Evolutionary conservation across 202 grass and related monocot species (phyloP), one percentile per base, ranked within the genome.

Genomic region (Panicum hallii): DNA sequence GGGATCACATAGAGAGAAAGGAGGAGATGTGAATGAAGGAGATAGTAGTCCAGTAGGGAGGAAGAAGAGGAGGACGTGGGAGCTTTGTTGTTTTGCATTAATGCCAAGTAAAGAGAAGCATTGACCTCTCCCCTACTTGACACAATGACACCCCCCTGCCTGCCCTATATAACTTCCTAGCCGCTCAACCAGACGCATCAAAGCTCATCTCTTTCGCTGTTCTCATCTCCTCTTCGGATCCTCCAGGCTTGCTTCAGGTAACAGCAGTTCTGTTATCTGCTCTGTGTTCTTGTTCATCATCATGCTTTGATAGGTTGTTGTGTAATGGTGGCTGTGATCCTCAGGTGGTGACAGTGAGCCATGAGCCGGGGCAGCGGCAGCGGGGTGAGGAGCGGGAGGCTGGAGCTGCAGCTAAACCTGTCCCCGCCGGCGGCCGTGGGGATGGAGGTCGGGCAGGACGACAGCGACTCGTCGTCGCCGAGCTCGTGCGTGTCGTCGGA

Each of bases 321-420:
- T 5, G 14, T 42, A 13, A 50, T 30, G 58, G 53, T 70, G 53
- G 32, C 47, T 80, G n/a, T 17, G 53, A 55, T 62, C 12, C 14
- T 68, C 11, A 38, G 60, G 63, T 73, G 47, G 54, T 83, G 19
- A 80, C 52, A 26, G 61, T 15, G 47, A 62, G 72, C 53, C 81
- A 95, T 94, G 96, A 95, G 72, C 84, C 87, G 92, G 72, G 65
- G 87, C 88, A 91, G 70, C 70, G 86, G 63, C 19, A 7, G 89
- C 46, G 74, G 81, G 57, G 48, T 64, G 74, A 92, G 75, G 82
- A 84, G 80, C 79, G 82, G 72, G 11, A 83, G 91, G 84, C 63
- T 91, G 67, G 93, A 99, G 79, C 91, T 99, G 49, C 92, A 97
- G 80, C 90, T 97, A 66, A 94, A 99, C 73, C 80, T 99, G 82